Conservation (phyloP, 306 rosid genomes). For the Biancaea sappan region DNA sequence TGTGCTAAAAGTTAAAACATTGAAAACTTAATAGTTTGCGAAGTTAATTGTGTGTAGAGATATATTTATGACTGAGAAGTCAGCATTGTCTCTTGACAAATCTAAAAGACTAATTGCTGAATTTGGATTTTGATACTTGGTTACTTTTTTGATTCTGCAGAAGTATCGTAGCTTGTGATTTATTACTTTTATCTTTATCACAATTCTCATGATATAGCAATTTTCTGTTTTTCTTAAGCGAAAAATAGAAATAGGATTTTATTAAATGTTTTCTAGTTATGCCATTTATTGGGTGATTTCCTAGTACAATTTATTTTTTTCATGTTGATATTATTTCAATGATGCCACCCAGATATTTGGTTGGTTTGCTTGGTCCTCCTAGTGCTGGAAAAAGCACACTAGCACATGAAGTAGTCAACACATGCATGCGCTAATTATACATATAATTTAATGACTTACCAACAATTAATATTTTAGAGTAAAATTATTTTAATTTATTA, state of each 20-base stretch:
- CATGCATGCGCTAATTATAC: too few relatives aligned
- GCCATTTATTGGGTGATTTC: not conserved
- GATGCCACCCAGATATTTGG: conserved; percentile 54
- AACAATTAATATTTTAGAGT: too few relatives aligned
- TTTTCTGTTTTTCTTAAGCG: not conserved
- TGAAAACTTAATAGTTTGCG: not conserved
- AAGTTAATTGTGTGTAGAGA: too few relatives aligned
- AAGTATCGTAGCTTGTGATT: conserved; percentile 1
- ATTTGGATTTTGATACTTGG: conserved; percentile 9
- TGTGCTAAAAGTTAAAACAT: not conserved
- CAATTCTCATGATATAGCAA: not conserved
- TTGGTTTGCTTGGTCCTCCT: conserved; percentile 96
- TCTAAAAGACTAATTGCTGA: too few relatives aligned
- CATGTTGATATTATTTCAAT: conserved; percentile 29
- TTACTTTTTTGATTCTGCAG: conserved; percentile 11
- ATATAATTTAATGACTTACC: too few relatives aligned
- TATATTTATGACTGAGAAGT: not conserved
- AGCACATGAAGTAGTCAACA: conserved; percentile 72
- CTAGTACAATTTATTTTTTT: conserved; percentile 17
- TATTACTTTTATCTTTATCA: conserved; percentile 3
- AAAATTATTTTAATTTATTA: too few relatives aligned
- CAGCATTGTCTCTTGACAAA: too few relatives aligned
- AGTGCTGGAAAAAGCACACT: conserved; percentile 92
- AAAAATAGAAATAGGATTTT: not conserved
- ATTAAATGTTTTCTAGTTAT: not conserved